phyloP scores from a whole-genome alignment of 306 rosid species.

The Vicia sativa region DNA sequence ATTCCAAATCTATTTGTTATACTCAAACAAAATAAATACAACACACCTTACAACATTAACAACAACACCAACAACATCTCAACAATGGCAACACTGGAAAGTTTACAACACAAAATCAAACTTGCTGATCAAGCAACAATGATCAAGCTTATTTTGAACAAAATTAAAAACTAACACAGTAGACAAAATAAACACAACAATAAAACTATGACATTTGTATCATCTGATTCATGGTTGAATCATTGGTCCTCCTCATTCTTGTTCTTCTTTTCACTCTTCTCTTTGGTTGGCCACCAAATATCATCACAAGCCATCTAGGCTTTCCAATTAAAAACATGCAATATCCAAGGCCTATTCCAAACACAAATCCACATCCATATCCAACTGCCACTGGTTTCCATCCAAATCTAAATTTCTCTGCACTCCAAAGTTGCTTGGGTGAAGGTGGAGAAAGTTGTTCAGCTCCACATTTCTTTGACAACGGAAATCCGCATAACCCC shows the following conservation, averaged over 20 bases:
- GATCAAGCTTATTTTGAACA: no score
- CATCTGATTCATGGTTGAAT: conserved; percentile 2
- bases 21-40: no score
- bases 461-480: conserved; percentile 23
- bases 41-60: no score
- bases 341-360: conserved; percentile 39
- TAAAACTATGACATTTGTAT: not conserved
- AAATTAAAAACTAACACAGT: no score
- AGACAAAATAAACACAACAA: not conserved
- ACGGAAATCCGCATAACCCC: conserved; percentile 42
- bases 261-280: conserved; percentile 7
- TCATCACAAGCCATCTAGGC: conserved; percentile 25
- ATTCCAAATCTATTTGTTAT: no score
- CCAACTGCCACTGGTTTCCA: conserved; percentile 44
- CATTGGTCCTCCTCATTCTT: not conserved
- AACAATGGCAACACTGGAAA: no score
- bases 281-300: not conserved
- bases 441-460: not conserved
- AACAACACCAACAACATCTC: no score
- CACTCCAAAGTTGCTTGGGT: not conserved
- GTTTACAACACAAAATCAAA: no score
- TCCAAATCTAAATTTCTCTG: conserved; percentile 31
- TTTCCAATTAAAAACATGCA: conserved; percentile 10
- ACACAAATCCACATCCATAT: conserved; percentile 47
- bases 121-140: no score